Conservation (phyloP, 83 land plant genomes). For the Thuja plicata region DNA sequence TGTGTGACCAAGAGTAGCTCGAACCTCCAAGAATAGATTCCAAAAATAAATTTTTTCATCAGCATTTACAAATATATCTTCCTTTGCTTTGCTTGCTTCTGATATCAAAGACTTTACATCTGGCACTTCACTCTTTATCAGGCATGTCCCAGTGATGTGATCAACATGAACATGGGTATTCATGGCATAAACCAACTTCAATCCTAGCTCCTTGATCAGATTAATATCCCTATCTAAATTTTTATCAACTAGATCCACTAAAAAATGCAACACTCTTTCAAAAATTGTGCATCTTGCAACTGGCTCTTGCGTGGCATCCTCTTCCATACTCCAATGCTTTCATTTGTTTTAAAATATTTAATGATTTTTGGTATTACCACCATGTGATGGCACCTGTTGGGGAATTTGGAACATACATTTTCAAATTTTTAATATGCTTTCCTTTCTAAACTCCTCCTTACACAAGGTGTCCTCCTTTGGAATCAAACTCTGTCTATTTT, state of each 20-base stretch:
- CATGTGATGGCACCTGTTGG: too few relatives aligned
- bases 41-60: conserved; percentile 82
- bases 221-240: conserved; percentile 82
- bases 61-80: conserved; percentile 68
- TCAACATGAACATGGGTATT: conserved; percentile 98
- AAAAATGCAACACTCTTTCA: too few relatives aligned
- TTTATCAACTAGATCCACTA: conserved; percentile 92
- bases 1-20: conserved; percentile 97
- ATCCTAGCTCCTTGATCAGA: conserved; percentile 75
- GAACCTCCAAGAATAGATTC: conserved; percentile 85
- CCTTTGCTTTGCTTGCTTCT: conserved; percentile 74
- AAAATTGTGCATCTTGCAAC: too few relatives aligned
- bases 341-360: too few relatives aligned
- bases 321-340: too few relatives aligned
- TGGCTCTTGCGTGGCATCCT: too few relatives aligned
- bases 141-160: conserved; percentile 92
- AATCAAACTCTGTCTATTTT: too few relatives aligned
- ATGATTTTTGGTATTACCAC: too few relatives aligned
- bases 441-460: too few relatives aligned
- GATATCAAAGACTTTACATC: conserved; percentile 82
- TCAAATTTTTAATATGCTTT: too few relatives aligned
- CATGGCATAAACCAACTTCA: conserved; percentile 85
- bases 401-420: too few relatives aligned
- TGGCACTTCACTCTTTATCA: conserved; percentile 73
- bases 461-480: too few relatives aligned